Evolutionary conservation across 78 protist species (phyloP).

Genomic region (Dictyostelium citrinum): DNA sequence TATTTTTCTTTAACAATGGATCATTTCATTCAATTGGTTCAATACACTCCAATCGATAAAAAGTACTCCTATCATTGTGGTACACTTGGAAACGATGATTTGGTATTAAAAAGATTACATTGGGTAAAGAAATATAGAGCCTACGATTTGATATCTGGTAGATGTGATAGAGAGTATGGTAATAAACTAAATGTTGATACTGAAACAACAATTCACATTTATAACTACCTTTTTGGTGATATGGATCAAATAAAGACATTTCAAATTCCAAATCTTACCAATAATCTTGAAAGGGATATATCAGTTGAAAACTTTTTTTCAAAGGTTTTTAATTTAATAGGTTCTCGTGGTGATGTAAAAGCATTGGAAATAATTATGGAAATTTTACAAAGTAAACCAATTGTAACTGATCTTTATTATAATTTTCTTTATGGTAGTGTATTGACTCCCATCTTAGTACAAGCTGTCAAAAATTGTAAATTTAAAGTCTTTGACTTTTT

Average conservation of each 20-base stretch:
- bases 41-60: neutral
- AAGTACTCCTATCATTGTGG: constrained; percentile 1
- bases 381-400: neutral
- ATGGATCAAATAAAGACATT: neutral
- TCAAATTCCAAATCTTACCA: too few species aligned
- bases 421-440: neutral
- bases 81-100: neutral
- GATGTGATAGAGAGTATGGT: neutral
- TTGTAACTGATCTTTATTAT: neutral
- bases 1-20: neutral
- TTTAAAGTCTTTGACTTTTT: neutral
- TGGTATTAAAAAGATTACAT: neutral
- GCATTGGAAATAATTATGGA: neutral
- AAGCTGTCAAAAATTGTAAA: neutral
- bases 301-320: neutral
- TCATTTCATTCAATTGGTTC: neutral
- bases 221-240: neutral
- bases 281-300: too few species aligned
- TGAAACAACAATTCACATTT: neutral
- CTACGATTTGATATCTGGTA: neutral
- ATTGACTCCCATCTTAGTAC: neutral
- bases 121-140: neutral
- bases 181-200: neutral
- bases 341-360: neutral
- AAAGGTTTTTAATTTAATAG: neutral